Percentiles rank a stretch among this genome's conserved stretches.
These are phyloP conservation scores for Paracamarosporium sp. DNA, from an alignment of 2,329 filamentous ascomycete species.

Conservation along the genomic window DNA sequence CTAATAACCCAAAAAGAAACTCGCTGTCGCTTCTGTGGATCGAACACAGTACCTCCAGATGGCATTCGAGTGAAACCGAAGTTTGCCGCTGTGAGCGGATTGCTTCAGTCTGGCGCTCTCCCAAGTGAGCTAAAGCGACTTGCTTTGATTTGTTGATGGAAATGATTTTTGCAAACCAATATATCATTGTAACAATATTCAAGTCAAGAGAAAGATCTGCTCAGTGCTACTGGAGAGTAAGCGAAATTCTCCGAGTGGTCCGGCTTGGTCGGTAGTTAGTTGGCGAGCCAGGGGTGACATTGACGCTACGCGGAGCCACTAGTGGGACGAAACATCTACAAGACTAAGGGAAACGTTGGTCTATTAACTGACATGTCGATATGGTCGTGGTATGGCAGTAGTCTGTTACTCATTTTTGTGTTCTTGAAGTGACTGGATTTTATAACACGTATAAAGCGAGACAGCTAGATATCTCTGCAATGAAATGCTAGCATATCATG, in stretches of 20 bases:
- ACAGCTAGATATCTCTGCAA: too few relatives aligned
- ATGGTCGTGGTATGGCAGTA: background rate
- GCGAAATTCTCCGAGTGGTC: background rate
- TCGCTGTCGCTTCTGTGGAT: conserved; percentile 13
- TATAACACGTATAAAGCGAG: too few relatives aligned
- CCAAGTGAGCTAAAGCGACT: conserved; percentile 17
- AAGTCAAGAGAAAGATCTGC: background rate
- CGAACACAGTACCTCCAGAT: conserved; percentile 16
- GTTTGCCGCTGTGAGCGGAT: conserved; percentile 7
- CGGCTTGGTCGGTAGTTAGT: background rate
- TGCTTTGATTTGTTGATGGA: background rate
- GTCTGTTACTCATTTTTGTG: too few relatives aligned
- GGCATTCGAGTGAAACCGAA: conserved; percentile 3
- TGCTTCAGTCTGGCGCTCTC: conserved; percentile 16
- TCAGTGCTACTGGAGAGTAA: background rate
- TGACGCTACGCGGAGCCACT: background rate
- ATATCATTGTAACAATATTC: background rate
- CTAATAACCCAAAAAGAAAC: conserved; percentile 3
- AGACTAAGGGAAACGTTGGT: background rate
- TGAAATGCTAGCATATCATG: too few relatives aligned
- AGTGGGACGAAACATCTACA: background rate
- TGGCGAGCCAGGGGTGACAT: background rate
- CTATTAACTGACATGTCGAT: background rate
- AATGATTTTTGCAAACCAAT: background rate
- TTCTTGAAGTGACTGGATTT: too few relatives aligned